A percentile compares a stretch with the other conserved stretches of the same genome.
phyloP scores from a whole-genome alignment of 2,329 filamentous ascomycete species.

The Nannizziopsis barbatae region DNA sequence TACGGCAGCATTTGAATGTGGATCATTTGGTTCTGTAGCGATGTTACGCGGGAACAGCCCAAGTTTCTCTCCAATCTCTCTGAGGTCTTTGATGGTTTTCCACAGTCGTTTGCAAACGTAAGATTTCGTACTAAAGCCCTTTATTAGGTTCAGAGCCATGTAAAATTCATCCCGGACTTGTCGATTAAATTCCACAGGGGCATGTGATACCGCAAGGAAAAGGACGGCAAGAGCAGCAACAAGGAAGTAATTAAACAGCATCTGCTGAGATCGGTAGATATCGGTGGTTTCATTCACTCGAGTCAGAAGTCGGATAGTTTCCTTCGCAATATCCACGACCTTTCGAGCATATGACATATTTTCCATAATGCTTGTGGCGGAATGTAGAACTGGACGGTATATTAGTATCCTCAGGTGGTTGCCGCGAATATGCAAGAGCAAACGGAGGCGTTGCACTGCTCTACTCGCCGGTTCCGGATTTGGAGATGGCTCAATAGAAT shows the following conservation, averaged over 20 bases:
- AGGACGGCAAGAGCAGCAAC: slow-evolving; percentile 53
- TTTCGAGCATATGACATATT: slow-evolving; percentile 63
- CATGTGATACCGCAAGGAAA: slow-evolving; percentile 54
- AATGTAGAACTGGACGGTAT: slow-evolving; percentile 77
- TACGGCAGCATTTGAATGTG: slow-evolving; percentile 51
- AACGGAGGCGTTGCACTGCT: slow-evolving; percentile 60
- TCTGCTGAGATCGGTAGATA: slow-evolving; percentile 53
- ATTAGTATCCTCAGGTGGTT: slow-evolving; percentile 88
- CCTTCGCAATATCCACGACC: slow-evolving; percentile 53
- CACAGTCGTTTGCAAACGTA: slow-evolving; percentile 52
- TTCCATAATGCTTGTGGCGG: slow-evolving; percentile 67
- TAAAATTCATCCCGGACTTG: slow-evolving; percentile 56
- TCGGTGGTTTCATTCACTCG: slow-evolving; percentile 51
- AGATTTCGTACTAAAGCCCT: slow-evolving; percentile 50
- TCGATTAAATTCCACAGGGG: slow-evolving; percentile 49
- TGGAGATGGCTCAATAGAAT: slow-evolving; percentile 42
- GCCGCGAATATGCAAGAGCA: slow-evolving; percentile 73
- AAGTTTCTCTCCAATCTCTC: slow-evolving; percentile 51
- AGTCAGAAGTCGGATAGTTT: slow-evolving; percentile 51
- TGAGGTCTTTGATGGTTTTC: slow-evolving; percentile 54
- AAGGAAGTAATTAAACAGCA: slow-evolving; percentile 57
- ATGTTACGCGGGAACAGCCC: slow-evolving; percentile 39
- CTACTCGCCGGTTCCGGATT: slow-evolving; percentile 46
- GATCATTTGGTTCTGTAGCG: slow-evolving; percentile 38
- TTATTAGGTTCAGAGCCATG: slow-evolving; percentile 53